A percentile compares a stretch with the other conserved stretches of the same genome.
Evolutionary conservation across 495 filamentous ascomycete genomes (phyloP).

Genomic region (Neurospora sp.): DNA sequence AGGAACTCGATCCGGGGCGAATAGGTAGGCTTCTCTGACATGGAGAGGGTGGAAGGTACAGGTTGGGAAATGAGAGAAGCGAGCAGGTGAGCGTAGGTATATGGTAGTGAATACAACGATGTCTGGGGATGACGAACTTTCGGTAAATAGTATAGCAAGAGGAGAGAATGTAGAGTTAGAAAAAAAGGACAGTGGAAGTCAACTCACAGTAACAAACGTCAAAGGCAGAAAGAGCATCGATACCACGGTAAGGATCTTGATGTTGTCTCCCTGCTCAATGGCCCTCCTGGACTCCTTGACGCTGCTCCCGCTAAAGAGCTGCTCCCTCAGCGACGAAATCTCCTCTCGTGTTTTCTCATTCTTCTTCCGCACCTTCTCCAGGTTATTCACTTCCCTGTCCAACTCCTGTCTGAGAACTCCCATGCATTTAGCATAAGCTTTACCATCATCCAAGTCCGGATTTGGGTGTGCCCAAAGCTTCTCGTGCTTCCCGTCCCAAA

Average conservation of each 20-base stretch:
- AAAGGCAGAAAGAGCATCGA: slow-evolving; percentile 33
- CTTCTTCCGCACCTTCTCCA: slow-evolving; percentile 11
- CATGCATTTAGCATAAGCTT: slow-evolving; percentile 9
- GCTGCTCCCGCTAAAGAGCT: slow-evolving; percentile 24
- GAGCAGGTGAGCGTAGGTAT: background rate
- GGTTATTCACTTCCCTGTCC: slow-evolving; percentile 13
- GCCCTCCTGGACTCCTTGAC: slow-evolving; percentile 23
- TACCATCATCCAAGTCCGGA: slow-evolving; percentile 4
- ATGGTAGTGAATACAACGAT: background rate
- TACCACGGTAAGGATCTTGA: slow-evolving; percentile 29
- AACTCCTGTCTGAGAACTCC: slow-evolving; percentile 16
- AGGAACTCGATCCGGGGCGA: background rate
- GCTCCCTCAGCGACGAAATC: slow-evolving; percentile 22
- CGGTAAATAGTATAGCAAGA: background rate
- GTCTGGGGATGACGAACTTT: background rate
- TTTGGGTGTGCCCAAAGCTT: slow-evolving; percentile 26
- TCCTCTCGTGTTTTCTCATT: slow-evolving; percentile 20
- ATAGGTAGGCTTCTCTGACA: background rate
- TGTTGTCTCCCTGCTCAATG: slow-evolving; percentile 29
- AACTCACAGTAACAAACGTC: slow-evolving; percentile 27
- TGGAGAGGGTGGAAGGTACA: background rate
- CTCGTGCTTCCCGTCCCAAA: slow-evolving; percentile 40
- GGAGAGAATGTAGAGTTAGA: background rate
- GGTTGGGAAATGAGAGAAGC: background rate
- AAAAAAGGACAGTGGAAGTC: background rate